Evolutionary conservation across 2,329 filamentous ascomycete genomes (phyloP), one percentile per base, ranked within the genome.

Genomic region (Pseudopyrenochaeta lycopersici): DNA sequence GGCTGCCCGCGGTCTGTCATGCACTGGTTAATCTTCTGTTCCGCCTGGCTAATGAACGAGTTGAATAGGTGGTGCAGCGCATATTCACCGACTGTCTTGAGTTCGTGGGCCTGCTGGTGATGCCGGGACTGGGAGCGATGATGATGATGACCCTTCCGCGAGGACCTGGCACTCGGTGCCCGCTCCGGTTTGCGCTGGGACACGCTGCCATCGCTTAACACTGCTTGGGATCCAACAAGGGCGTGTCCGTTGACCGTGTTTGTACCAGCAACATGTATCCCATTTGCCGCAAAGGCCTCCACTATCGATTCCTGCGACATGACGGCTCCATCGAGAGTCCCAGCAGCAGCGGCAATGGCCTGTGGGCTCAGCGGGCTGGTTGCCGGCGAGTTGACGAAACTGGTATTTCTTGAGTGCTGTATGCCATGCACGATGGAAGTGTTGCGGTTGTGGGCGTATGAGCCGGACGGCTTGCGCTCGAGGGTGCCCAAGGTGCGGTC

Each of bases 401-500:
- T 97, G 66, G 92, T 90, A 84, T 96, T 96, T 77, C 94, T 81
- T 51, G 85, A 90, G 77, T 99, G 95, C 75, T 97, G 93, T 64
- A 96, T 88, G 69, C 95, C 94, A 86, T 98, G 91, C 52, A 98
- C 93, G 66, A 98, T 97, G 43, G 94, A 98, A 0, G 94, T 96
- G 79, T 99, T 92, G 49, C 95, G 89, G 78, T 98, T 92, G 76
- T 99, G 93, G 54, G 91, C 91, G 81, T 98, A 89, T 14, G 82
- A 84, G 54, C 77, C 73, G 20, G 81, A 83, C 9, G 80, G 73
- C 58, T 82, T 82, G 58, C 82, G 77, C 60, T 85, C 82, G 53
- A 80, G 63, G 31, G 56, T 49, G 46, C 54, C 54, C 27, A 56
- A 43, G 57, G 75, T 71, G 66, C 65, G 76, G 72, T 74, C 68